Evolutionary conservation across 768 basidiomycete species (phyloP).

Genomic region (Russula vinacea): DNA sequence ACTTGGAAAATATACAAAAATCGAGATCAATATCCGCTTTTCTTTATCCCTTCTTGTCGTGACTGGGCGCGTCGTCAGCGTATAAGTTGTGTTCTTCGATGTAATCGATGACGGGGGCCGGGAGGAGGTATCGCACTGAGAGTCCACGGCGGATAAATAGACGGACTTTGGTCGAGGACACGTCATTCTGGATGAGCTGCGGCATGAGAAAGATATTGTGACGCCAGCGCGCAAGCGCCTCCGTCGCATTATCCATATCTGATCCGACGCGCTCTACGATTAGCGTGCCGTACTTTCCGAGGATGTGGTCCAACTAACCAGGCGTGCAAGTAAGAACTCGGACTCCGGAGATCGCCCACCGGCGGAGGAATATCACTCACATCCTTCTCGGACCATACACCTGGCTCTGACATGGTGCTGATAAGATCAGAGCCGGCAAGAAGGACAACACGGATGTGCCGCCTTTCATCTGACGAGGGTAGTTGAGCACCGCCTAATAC

Average conservation of each 20-base stretch:
- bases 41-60: conserved; percentile 42
- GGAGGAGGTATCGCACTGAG: conserved; percentile 85
- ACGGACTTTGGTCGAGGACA: conserved; percentile 90
- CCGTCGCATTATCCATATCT: conserved; percentile 35
- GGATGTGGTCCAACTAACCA: conserved; percentile 94
- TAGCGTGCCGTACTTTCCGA: conserved; percentile 90
- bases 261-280: conserved; percentile 95
- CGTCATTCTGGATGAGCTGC: conserved; percentile 95
- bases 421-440: conserved; percentile 98
- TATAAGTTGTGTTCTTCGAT: conserved; percentile 83
- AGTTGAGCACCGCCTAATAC: conserved; percentile 74
- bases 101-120: conserved; percentile 87
- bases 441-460: conserved; percentile 82
- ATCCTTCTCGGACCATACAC: conserved; percentile 94
- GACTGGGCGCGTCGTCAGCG: conserved; percentile 52
- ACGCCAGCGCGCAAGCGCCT: conserved; percentile 32
- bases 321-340: conserved; percentile 11
- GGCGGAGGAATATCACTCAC: conserved; percentile 49
- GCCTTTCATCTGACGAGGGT: conserved; percentile 63
- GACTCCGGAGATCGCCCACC: conserved; percentile 15
- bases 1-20: background rate
- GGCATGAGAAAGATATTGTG: conserved; percentile 65
- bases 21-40: conserved; percentile 17
- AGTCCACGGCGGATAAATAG: conserved; percentile 76
- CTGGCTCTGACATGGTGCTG: conserved; percentile 96